phyloP scores from a whole-genome alignment of 2,329 filamentous ascomycete genomes.

The Helminthosporium solani region DNA sequence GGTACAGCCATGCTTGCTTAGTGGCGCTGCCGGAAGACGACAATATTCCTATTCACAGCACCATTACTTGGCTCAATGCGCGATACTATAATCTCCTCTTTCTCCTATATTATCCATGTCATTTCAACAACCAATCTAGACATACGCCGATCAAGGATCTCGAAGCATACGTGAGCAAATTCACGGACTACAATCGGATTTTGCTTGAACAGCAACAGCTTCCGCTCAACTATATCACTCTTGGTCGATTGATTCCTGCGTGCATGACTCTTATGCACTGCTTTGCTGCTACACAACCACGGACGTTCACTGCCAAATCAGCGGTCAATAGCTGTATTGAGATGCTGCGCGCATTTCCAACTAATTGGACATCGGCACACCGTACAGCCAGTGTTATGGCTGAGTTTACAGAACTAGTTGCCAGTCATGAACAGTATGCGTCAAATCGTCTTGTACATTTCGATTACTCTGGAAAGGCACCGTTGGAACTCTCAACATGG shows the following conservation, averaged over 20 bases:
- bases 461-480: neutral
- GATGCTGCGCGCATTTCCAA: slow-evolving; percentile 1
- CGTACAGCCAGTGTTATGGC: slow-evolving; percentile 1
- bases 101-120: slow-evolving; percentile 2
- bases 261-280: slow-evolving; percentile 1
- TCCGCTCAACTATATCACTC: slow-evolving; percentile 2
- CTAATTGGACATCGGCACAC: neutral
- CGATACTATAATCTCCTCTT: slow-evolving; percentile 3
- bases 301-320: neutral
- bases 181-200: slow-evolving; percentile 1
- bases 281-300: neutral
- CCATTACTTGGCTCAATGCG: slow-evolving; percentile 3
- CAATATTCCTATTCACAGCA: slow-evolving; percentile 2
- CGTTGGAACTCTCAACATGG: neutral
- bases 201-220: slow-evolving; percentile 1
- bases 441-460: neutral
- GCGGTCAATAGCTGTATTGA: neutral
- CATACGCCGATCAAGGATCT: neutral
- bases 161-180: neutral
- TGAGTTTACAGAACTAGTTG: slow-evolving; percentile 2
- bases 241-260: neutral
- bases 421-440: neutral
- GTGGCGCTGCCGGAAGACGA: slow-evolving; percentile 1
- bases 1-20: slow-evolving; percentile 2
- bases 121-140: slow-evolving; percentile 4